Percentiles rank a stretch among this genome's conserved stretches.
Evolutionary conservation across 2,329 filamentous ascomycete genomes (phyloP).

Genomic region (Biscogniauxia sp.): DNA sequence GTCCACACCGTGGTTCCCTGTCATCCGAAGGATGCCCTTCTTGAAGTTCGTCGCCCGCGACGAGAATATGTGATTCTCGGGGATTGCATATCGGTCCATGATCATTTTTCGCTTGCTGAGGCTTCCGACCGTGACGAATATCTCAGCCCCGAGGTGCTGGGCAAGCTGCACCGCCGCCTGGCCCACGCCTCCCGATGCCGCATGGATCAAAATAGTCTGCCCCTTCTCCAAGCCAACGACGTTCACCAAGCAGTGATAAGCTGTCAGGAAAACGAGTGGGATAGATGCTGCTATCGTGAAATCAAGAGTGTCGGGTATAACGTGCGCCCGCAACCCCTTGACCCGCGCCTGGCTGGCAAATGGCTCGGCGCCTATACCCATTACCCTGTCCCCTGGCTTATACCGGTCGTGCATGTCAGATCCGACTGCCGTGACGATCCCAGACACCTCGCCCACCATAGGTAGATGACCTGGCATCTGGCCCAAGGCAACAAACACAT

Average conservation of each 20-base stretch:
- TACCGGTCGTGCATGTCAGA: constrained; percentile 4
- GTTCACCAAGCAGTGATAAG: constrained; percentile 26
- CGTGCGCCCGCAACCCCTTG: constrained; percentile 8
- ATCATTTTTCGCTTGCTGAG: constrained; percentile 29
- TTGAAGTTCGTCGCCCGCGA: constrained; percentile 26
- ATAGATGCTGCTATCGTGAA: constrained; percentile 27
- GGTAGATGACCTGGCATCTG: constrained; percentile 7
- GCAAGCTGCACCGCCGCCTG: constrained; percentile 21
- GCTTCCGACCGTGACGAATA: constrained; percentile 31
- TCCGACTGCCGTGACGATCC: constrained; percentile 13
- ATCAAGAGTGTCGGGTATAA: constrained; percentile 6
- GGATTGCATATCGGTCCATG: constrained; percentile 28
- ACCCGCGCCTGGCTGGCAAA: constrained; percentile 8
- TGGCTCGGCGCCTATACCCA: constrained; percentile 7
- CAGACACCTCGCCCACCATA: constrained; percentile 14
- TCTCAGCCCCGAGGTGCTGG: constrained; percentile 18
- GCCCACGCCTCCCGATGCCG: constrained; percentile 22
- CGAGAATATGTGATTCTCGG: constrained; percentile 29
- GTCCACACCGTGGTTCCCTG: constrained; percentile 26
- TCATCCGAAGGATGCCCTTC: constrained; percentile 21
- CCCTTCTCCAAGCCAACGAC: constrained; percentile 25
- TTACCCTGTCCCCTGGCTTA: constrained; percentile 9
- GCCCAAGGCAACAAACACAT: constrained; percentile 16
- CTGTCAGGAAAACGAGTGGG: constrained; percentile 28
- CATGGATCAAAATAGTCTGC: constrained; percentile 25